Evolutionary conservation across 805 yeast genomes (phyloP), one percentile per base, ranked within the genome.

Genomic region (Torulaspora delbrueckii): DNA sequence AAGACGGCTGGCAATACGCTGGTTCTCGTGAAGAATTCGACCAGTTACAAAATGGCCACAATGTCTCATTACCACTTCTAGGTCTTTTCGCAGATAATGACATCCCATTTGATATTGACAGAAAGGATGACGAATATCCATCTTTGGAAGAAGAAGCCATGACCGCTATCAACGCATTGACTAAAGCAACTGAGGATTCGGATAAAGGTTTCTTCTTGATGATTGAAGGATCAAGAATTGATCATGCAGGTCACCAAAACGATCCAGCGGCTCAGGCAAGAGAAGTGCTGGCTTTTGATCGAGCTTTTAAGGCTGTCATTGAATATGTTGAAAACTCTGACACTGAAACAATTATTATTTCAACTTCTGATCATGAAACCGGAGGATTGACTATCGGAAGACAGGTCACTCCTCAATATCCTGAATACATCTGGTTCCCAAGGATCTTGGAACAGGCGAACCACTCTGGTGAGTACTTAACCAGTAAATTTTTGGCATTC

Each of bases 251-350:
- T 36, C 97, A 90, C 68, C 82, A 77, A 57, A 89, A 90, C 60
- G 97, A 90, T 63, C 91, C 97, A 8, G 91, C 91, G 5, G 96
- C 96, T 7, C 96, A 89, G 69, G 96, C 86, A 5, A 76, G 89
- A 59, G 97, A 90, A 67, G 91, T 87, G 3, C 70, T 89, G 56
- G 96, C 95, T 1, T 90, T 81, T 64, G 95, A 86, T 63, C 79
- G 78, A 48, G 89, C 96, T 3, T 87, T 86, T 68, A 66, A 76
- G 50, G 84, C 86, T 8, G 96, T 83, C 2, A 66, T 78, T 43
- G 79, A 85, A 34, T 88, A 79, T 62, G 86, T 84, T 31, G 80
- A 83, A 54, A 61, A 72, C 7, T 59, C 84, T 2, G 87, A 84
- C 41, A 80, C 77, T 9, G 96, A 88, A 55, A 87, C 96, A 2